Conservation (phyloP, 768 basidiomycete genomes). For the Podaxis sp. region DNA sequence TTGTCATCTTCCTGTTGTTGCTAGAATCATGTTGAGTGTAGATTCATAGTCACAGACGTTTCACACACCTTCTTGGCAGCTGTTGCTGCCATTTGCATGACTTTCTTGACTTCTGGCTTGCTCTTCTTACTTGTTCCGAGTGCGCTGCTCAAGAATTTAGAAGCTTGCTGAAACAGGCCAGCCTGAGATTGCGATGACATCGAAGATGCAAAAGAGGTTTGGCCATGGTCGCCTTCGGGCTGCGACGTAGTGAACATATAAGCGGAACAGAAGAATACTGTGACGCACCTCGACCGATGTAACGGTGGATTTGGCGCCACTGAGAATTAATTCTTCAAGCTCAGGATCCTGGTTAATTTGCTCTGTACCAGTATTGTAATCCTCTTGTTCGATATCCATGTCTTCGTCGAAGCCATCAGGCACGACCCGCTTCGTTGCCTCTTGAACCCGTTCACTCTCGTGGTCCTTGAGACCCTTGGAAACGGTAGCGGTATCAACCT, state of each 20-base stretch:
- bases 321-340: constrained; percentile 43
- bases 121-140: constrained; percentile 70
- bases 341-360: constrained; percentile 31
- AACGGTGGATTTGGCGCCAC: constrained; percentile 36
- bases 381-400: constrained; percentile 32
- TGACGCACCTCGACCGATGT: constrained; percentile 44
- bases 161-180: constrained; percentile 72
- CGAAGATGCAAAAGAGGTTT: constrained; percentile 54
- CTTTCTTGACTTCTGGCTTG: constrained; percentile 77
- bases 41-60: not conserved
- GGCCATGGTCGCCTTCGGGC: constrained; percentile 46
- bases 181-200: constrained; percentile 48
- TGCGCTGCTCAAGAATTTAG: constrained; percentile 65
- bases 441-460: constrained; percentile 8
- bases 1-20: constrained; percentile 89
- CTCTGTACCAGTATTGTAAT: constrained; percentile 34
- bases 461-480: constrained; percentile 17
- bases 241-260: constrained; percentile 24
- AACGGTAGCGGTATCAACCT: constrained; percentile 36
- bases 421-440: constrained; percentile 14
- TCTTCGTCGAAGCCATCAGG: constrained; percentile 38
- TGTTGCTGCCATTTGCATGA: constrained; percentile 73
- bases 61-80: constrained; percentile 75
- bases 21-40: constrained; percentile 37
- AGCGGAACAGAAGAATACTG: constrained; percentile 13